Conservation (phyloP, 1,284 basidiomycete genomes). For the Cryptococcus amylolentus region DNA sequence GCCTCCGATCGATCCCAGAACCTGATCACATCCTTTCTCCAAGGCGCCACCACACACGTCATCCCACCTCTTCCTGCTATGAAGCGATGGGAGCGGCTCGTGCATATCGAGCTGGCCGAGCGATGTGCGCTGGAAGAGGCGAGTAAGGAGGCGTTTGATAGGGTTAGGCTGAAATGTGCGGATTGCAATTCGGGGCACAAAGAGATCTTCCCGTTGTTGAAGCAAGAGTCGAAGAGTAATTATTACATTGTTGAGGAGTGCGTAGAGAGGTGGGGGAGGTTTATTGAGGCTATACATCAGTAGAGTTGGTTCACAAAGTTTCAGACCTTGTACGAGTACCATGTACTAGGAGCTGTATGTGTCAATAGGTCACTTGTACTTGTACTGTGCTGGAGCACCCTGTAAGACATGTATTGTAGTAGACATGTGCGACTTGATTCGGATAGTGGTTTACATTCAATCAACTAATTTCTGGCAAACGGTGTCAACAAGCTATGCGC, state of each 20-base stretch:
- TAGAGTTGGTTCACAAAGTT: too few species aligned
- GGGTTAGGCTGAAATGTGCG: constrained; percentile 26
- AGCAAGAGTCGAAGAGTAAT: constrained; percentile 3
- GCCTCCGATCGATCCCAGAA: constrained; percentile 12
- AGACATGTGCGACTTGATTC: too few species aligned
- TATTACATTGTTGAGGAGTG: constrained; percentile 44
- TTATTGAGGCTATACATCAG: constrained; percentile 19
- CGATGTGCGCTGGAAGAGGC: constrained; percentile 11
- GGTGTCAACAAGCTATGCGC: too few species aligned
- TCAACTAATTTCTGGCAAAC: too few species aligned
- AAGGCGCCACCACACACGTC: constrained; percentile 29
- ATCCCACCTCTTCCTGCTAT: constrained; percentile 20
- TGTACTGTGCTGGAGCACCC: too few species aligned
- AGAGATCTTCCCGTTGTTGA: constrained; percentile 43
- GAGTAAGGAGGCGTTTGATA: constrained; percentile 15
- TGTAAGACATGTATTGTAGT: too few species aligned
- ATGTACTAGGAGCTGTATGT: too few species aligned
- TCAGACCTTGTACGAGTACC: too few species aligned
- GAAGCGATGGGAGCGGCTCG: constrained; percentile 46
- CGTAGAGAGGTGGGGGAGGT: constrained; percentile 44
- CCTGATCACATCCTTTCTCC: constrained; percentile 29
- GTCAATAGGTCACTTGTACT: too few species aligned
- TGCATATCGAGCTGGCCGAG: constrained; percentile 48
- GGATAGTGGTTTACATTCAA: background rate
- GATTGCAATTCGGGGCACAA: constrained; percentile 43